Base-by-base conservation (phyloP, 805 yeast species). In the Cyberlindnera mycetangii region DNA sequence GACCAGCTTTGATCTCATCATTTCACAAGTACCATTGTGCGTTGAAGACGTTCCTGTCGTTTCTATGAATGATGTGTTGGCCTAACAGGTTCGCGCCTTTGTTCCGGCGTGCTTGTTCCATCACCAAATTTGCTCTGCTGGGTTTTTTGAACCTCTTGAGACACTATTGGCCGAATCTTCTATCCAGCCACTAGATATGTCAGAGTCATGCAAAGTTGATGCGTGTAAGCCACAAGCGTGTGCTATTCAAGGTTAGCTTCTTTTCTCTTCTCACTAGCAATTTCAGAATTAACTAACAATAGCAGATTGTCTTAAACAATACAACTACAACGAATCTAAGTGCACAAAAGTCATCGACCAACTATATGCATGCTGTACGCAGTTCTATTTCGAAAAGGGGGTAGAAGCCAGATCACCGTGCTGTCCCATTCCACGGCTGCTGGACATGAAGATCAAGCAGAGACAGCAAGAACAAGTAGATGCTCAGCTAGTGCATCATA, bases 161-260 rank as follows among this genome's bases (percentile, higher is more conserved):
- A n/a, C n/a, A n/a, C n/a, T n/a, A n/a, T n/a, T n/a, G n/a, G n/a
- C n/a, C n/a, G n/a, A n/a, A n/a, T n/a, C n/a, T n/a, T n/a, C n/a
- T n/a, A 22, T 22, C 25, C 25, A 22, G 7, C 25, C 25, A 22
- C 32, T 24, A 25, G 12, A 18, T 4, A 39, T 39, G 41, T 37
- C 37, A 4, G 36, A 34, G 9, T n/a, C n/a, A n/a, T 24, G 39
- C n/a, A 44, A 32, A 32, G 37, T 16, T 19, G 65, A 63, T 36
- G 77, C 85, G 2, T 88, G 96, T 64, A 85, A 85, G 58, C 74
- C 85, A 6, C 74, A 83, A 51, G 96, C 96, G 2, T 88, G 96
- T 66, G 81, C 80, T 3, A 88, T 88, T 32, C 95, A 87, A 62
- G 71, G 83, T 78, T 60, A 20, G 79, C 67, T 11, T 22, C 17